Evolutionary conservation across 768 basidiomycete species (phyloP).

Genomic region (Russula ochroleuca): DNA sequence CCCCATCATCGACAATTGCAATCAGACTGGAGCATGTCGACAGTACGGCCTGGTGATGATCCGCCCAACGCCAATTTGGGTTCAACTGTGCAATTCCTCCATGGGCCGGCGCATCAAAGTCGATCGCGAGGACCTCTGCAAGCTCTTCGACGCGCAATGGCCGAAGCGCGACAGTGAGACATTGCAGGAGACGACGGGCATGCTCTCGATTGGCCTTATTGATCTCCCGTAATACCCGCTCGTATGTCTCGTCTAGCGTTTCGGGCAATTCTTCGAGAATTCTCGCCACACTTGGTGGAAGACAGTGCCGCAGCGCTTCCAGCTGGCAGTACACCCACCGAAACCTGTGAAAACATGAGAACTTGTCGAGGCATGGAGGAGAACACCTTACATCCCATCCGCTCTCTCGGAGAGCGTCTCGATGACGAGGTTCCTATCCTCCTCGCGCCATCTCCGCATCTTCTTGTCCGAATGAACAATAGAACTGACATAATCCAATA

Average conservation of each 20-base stretch:
- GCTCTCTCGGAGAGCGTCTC: neutral
- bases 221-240: neutral
- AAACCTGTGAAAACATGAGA: neutral
- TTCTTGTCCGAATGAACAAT: neutral
- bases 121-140: neutral
- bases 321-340: neutral
- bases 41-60: no score
- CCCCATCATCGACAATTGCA: no score
- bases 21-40: no score
- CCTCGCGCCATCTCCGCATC: neutral
- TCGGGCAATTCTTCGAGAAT: neutral
- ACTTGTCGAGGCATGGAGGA: neutral
- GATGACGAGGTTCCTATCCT: neutral
- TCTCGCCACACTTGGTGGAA: no score
- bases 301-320: neutral
- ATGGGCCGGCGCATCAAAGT: neutral
- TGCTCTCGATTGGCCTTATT: neutral
- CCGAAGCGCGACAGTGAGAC: no score
- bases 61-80: neutral
- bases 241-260: neutral
- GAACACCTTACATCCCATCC: neutral
- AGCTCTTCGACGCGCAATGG: no score
- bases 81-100: neutral
- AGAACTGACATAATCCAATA: neutral
- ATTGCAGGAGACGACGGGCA: no score